Percentiles rank a stretch among this genome's conserved stretches.
Evolutionary conservation across 177 flowering plant species (phyloP).

Genomic region (Vitis hybrid): DNA sequence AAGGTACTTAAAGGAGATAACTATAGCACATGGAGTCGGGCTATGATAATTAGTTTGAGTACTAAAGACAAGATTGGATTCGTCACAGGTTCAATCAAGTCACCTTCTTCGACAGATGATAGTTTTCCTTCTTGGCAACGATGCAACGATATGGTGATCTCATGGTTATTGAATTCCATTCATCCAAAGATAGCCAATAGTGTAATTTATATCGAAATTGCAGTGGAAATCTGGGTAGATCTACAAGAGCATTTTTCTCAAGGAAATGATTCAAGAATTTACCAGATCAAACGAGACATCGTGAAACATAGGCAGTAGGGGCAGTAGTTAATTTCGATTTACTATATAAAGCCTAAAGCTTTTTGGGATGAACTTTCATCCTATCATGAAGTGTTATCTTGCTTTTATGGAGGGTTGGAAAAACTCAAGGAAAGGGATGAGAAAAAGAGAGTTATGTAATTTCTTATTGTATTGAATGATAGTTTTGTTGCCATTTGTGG

Average conservation of each 20-base stretch:
- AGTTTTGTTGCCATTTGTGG: not conserved
- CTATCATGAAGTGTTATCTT: not conserved
- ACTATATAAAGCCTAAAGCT: not conserved
- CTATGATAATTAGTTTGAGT: not conserved
- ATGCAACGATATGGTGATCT: constrained; percentile 6
- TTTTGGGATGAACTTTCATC: constrained; percentile 6
- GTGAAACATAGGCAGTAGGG: not conserved
- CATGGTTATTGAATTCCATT: constrained; percentile 6
- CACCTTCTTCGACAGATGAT: not conserved
- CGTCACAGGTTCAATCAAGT: not conserved
- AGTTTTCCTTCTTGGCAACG: not conserved
- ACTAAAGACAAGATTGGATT: constrained; percentile 5
- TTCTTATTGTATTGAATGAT: constrained; percentile 14
- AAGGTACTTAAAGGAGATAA: not conserved
- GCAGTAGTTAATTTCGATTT: not conserved
- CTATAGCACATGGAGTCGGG: not conserved
- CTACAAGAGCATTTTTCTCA: not conserved
- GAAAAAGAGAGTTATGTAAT: constrained; percentile 3
- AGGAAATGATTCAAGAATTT: constrained; percentile 1
- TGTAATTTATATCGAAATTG: not conserved
- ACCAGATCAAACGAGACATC: not conserved
- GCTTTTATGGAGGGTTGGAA: too few relatives aligned
- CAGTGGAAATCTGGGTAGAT: constrained; percentile 1
- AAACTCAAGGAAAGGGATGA: not conserved
- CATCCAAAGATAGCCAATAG: not conserved